phyloP scores from a whole-genome alignment of 2,329 filamentous ascomycete genomes.

The Aspergillus latus region DNA sequence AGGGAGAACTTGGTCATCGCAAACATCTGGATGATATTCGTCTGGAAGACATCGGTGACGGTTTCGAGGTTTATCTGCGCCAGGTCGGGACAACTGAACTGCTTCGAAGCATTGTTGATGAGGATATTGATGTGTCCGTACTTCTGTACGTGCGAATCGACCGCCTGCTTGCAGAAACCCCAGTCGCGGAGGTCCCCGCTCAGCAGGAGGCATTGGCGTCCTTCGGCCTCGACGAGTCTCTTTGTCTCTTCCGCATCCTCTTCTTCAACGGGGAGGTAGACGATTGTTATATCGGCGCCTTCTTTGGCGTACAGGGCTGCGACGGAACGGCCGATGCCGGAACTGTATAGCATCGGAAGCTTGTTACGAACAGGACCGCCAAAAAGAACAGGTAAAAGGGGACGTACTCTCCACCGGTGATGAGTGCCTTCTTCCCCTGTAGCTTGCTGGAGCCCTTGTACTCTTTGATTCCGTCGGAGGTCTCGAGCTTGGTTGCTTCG shows the following conservation, averaged over 20 bases:
- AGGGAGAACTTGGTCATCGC: constrained; percentile 60
- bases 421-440: constrained; percentile 52
- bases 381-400: background rate
- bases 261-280: constrained; percentile 58
- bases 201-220: constrained; percentile 50
- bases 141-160: constrained; percentile 55
- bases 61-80: constrained; percentile 55
- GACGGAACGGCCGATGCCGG: constrained; percentile 56
- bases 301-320: constrained; percentile 59
- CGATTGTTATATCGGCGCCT: constrained; percentile 57
- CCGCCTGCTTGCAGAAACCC: constrained; percentile 51
- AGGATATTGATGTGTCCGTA: constrained; percentile 49
- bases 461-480: constrained; percentile 29
- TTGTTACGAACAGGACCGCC: background rate
- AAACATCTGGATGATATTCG: constrained; percentile 60
- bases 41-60: constrained; percentile 58
- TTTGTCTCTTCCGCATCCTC: constrained; percentile 57
- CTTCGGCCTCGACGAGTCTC: constrained; percentile 53
- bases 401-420: constrained; percentile 58
- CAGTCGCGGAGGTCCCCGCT: constrained; percentile 52
- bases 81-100: constrained; percentile 55
- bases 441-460: constrained; percentile 53
- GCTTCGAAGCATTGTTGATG: constrained; percentile 61
- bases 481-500: constrained; percentile 37
- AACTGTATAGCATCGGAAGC: constrained; percentile 33